Conservation (phyloP, 306 rosid species). For the Lotus japonicus region DNA sequence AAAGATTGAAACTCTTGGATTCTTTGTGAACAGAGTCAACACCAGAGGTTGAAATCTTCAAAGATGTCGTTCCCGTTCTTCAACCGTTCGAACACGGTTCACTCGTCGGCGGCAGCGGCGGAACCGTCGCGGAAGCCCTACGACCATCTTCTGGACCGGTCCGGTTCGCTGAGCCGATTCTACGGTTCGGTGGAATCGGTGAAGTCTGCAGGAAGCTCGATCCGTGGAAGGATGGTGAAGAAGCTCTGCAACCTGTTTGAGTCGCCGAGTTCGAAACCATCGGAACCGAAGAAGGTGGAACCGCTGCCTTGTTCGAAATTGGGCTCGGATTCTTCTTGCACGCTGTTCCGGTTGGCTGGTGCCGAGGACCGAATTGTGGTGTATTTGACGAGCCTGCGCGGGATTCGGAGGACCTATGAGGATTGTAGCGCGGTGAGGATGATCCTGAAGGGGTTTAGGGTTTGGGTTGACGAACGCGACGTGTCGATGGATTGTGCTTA, state of each 20-base stretch:
- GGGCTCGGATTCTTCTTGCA: slow-evolving; percentile 28
- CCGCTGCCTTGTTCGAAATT: slow-evolving; percentile 18
- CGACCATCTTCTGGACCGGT: slow-evolving; percentile 35
- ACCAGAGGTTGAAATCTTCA: slow-evolving; percentile 14
- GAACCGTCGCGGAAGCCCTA: slow-evolving; percentile 41
- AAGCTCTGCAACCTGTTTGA: slow-evolving; percentile 70
- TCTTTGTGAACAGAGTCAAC: slow-evolving; percentile 24
- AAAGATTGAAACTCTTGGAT: background rate
- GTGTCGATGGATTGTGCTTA: slow-evolving; percentile 72
- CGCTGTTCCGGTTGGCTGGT: slow-evolving; percentile 40
- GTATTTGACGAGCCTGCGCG: slow-evolving; percentile 75
- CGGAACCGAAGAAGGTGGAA: background rate
- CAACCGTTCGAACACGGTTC: slow-evolving; percentile 60
- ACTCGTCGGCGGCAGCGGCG: slow-evolving; percentile 11
- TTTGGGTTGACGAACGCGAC: slow-evolving; percentile 94
- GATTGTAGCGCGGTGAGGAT: slow-evolving; percentile 82
- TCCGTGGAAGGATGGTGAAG: slow-evolving; percentile 72
- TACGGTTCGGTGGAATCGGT: slow-evolving; percentile 55
- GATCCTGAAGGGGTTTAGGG: slow-evolving; percentile 79
- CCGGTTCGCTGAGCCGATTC: slow-evolving; percentile 43
- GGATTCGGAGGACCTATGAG: slow-evolving; percentile 80
- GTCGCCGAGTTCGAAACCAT: slow-evolving; percentile 3
- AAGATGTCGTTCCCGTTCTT: slow-evolving; percentile 55
- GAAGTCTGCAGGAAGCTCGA: slow-evolving; percentile 47
- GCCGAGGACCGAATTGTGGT: slow-evolving; percentile 79